A percentile compares a stretch with the other conserved stretches of the same genome.
phyloP scores from a whole-genome alignment of 768 basidiomycete genomes.

The Kwoniella pini region DNA sequence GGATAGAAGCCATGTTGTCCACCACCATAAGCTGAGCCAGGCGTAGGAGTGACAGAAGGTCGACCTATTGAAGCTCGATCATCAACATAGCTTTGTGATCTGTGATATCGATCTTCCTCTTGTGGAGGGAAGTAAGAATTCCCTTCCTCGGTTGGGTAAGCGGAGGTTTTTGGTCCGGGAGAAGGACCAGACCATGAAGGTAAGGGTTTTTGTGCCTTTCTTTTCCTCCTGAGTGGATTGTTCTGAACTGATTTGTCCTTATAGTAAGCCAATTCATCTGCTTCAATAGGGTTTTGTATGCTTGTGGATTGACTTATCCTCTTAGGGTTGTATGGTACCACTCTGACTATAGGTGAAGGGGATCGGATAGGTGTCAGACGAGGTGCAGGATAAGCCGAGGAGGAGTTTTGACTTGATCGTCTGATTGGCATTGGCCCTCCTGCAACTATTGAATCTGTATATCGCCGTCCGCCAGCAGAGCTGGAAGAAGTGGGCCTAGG shows the following conservation, averaged over 20 bases:
- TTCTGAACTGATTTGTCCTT: conserved; percentile 22
- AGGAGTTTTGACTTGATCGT: conserved; percentile 16
- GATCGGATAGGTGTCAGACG: conserved; percentile 24
- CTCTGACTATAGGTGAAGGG: conserved; percentile 25
- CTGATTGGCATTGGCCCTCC: conserved; percentile 3
- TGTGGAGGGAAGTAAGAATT: conserved; percentile 44
- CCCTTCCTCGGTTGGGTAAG: conserved; percentile 30
- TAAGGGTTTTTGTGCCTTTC: conserved; percentile 21
- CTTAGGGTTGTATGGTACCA: conserved; percentile 35
- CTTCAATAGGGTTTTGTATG: conserved; percentile 32
- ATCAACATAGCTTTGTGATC: conserved; percentile 21
- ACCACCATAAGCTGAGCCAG: conserved; percentile 11
- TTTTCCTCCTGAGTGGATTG: conserved; percentile 41
- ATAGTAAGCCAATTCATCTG: conserved; percentile 32
- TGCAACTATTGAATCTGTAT: neutral
- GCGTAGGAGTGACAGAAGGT: conserved; percentile 24
- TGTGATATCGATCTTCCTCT: conserved; percentile 3
- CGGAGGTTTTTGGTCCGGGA: conserved; percentile 15
- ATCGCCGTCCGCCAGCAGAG: conserved; percentile 13
- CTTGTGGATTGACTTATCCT: conserved; percentile 22
- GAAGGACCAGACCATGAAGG: conserved; percentile 44
- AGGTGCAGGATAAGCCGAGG: conserved; percentile 12
- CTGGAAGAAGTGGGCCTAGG: conserved; percentile 33
- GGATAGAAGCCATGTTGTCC: conserved; percentile 3
- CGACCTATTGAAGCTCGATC: conserved; percentile 20